Evolutionary conservation across 2,329 filamentous ascomycete genomes (phyloP).

Genomic region (Colletotrichum musicola): DNA sequence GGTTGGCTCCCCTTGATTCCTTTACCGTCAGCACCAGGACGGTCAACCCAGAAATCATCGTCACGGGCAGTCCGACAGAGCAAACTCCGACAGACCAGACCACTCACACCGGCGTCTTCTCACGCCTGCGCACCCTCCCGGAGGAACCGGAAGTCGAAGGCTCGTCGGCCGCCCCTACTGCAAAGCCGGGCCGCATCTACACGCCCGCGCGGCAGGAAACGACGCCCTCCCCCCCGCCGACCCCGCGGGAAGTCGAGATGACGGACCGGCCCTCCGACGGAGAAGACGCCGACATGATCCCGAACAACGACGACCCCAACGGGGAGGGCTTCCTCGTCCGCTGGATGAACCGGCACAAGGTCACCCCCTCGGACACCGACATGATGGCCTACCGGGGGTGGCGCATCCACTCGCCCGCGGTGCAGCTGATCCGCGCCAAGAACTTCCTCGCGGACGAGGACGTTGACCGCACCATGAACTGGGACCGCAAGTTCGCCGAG

Average conservation of each 20-base stretch:
- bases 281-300: not conserved
- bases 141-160: not conserved
- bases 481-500: conserved; percentile 52
- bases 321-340: conserved; percentile 32
- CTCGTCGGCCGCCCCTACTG: not conserved
- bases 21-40: not conserved
- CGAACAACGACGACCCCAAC: not conserved
- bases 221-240: not conserved
- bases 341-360: conserved; percentile 32
- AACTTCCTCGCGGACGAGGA: conserved; percentile 66
- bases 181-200: conserved; percentile 4
- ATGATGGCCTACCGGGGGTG: conserved; percentile 50
- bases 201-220: conserved; percentile 10
- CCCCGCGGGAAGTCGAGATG: conserved; percentile 19
- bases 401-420: conserved; percentile 48
- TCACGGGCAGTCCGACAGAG: not conserved
- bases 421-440: conserved; percentile 48
- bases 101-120: not conserved
- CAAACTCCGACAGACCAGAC: not conserved
- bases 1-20: not conserved
- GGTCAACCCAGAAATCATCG: not conserved
- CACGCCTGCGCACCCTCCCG: not conserved
- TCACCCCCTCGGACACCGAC: conserved; percentile 24
- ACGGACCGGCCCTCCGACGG: not conserved
- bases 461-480: conserved; percentile 54